Percentiles rank a stretch among this genome's conserved stretches.
These are phyloP conservation scores for Plasmodium chabaudi DNA, from an alignment of 169 alveolate species.

Conservation along the genomic window DNA sequence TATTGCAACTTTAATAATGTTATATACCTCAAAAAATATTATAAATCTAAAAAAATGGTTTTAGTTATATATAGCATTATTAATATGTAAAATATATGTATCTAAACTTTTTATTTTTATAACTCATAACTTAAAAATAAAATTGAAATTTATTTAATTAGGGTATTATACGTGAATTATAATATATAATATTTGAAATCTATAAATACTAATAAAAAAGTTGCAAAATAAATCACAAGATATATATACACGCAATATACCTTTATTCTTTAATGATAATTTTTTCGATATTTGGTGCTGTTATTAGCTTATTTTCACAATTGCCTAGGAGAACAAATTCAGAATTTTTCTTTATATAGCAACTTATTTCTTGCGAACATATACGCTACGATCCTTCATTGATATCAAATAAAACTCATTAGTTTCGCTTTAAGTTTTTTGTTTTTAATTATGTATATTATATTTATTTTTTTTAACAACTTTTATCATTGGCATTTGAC, in stretches of 20 bases:
- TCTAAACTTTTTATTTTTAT: too few species aligned
- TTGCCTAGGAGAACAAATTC: constrained; percentile 75
- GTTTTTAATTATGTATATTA: constrained; percentile 23
- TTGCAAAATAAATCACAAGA: too few species aligned
- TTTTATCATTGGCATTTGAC: too few species aligned
- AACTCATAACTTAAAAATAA: too few species aligned
- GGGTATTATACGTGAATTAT: too few species aligned
- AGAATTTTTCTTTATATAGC: constrained; percentile 67
- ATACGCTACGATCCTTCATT: constrained; percentile 69
- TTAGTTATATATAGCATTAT: too few species aligned
- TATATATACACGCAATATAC: not conserved
- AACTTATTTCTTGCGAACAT: constrained; percentile 71
- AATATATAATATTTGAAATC: too few species aligned
- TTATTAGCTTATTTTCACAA: constrained; percentile 63
- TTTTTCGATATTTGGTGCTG: constrained; percentile 72
- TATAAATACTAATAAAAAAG: not conserved
- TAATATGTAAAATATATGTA: too few species aligned
- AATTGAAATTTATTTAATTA: too few species aligned
- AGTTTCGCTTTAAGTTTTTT: constrained; percentile 75
- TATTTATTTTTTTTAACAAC: not conserved
- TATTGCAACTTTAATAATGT: too few species aligned
- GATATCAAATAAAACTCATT: constrained; percentile 61
- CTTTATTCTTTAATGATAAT: constrained; percentile 44
- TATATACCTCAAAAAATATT: too few species aligned
- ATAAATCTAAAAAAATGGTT: too few species aligned